Conservation (phyloP, 2,329 filamentous ascomycete genomes). For the Phyllosticta citriasiana region DNA sequence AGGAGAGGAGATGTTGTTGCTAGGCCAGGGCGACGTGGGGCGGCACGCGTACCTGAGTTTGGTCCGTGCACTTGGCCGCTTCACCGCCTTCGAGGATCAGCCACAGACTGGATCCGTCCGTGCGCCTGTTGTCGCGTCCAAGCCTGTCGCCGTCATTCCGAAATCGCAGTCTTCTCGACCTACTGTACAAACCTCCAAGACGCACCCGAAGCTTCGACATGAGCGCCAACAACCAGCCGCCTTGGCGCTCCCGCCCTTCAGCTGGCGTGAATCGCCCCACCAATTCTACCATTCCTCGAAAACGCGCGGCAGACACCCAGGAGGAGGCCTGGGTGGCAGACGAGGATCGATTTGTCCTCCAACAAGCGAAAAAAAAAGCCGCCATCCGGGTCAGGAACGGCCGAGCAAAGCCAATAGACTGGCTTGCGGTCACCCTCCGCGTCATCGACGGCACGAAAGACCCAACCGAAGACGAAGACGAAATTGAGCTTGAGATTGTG, state of each 20-base stretch:
- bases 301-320: slow-evolving; percentile 37
- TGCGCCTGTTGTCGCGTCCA: slow-evolving; percentile 1
- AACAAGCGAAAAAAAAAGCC: slow-evolving; percentile 96
- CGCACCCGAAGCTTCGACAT: slow-evolving; percentile 13
- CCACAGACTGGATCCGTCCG: not conserved
- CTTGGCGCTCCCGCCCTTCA: slow-evolving; percentile 22
- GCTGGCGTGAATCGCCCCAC: slow-evolving; percentile 16
- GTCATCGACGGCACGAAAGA: slow-evolving; percentile 79
- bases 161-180: not conserved
- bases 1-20: not conserved
- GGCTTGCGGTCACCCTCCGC: slow-evolving; percentile 80
- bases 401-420: slow-evolving; percentile 85
- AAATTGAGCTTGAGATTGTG: slow-evolving; percentile 63
- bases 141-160: not conserved
- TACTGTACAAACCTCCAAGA: not conserved
- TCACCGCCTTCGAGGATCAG: not conserved
- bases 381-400: slow-evolving; percentile 87
- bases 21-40: not conserved
- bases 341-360: slow-evolving; percentile 91
- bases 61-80: not conserved
- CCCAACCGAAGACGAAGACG: slow-evolving; percentile 73
- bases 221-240: slow-evolving; percentile 24
- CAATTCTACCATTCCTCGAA: slow-evolving; percentile 27
- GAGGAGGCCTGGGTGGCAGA: slow-evolving; percentile 70
- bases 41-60: not conserved